phyloP scores from a whole-genome alignment of 2,329 filamentous ascomycete species.

The Clarireedia homoeocarpa region DNA sequence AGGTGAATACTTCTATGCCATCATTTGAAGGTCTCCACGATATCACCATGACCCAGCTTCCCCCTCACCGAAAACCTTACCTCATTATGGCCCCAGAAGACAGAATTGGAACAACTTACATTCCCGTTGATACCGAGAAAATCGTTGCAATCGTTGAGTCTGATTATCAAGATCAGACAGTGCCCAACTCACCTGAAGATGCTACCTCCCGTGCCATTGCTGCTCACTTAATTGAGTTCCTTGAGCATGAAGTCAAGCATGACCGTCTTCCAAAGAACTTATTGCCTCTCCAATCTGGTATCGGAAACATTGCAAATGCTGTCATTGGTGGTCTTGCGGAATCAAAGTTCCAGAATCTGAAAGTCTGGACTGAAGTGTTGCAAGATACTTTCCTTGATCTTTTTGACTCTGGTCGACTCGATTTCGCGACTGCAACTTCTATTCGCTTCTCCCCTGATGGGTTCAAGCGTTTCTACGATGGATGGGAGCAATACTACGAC shows the following conservation, averaged over 20 bases:
- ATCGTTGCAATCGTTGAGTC: slow-evolving; percentile 80
- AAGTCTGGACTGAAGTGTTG: slow-evolving; percentile 78
- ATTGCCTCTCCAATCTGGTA: slow-evolving; percentile 77
- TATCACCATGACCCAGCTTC: slow-evolving; percentile 81
- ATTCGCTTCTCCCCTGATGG: slow-evolving; percentile 87
- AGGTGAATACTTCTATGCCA: slow-evolving; percentile 81
- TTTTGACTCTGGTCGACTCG: slow-evolving; percentile 78
- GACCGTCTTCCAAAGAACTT: slow-evolving; percentile 71
- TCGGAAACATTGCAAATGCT: slow-evolving; percentile 89
- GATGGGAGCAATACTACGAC: slow-evolving; percentile 71
- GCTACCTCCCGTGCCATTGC: slow-evolving; percentile 67
- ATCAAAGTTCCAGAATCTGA: slow-evolving; percentile 79
- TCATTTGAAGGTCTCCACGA: slow-evolving; percentile 86
- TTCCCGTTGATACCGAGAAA: slow-evolving; percentile 77
- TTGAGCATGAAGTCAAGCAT: slow-evolving; percentile 76
- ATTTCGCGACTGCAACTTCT: slow-evolving; percentile 84
- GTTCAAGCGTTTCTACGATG: slow-evolving; percentile 84
- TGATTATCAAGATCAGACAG: slow-evolving; percentile 71
- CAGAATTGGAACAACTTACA: slow-evolving; percentile 73
- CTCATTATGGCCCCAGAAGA: slow-evolving; percentile 80
- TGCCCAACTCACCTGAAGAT: slow-evolving; percentile 70
- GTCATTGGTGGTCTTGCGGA: slow-evolving; percentile 77
- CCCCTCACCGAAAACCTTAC: slow-evolving; percentile 75
- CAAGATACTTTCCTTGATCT: slow-evolving; percentile 91
- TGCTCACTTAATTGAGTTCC: slow-evolving; percentile 70